These are phyloP conservation scores for Globisporangium acanthophoron DNA, from an alignment of 352 stramenopile species.

Conservation along the genomic window DNA sequence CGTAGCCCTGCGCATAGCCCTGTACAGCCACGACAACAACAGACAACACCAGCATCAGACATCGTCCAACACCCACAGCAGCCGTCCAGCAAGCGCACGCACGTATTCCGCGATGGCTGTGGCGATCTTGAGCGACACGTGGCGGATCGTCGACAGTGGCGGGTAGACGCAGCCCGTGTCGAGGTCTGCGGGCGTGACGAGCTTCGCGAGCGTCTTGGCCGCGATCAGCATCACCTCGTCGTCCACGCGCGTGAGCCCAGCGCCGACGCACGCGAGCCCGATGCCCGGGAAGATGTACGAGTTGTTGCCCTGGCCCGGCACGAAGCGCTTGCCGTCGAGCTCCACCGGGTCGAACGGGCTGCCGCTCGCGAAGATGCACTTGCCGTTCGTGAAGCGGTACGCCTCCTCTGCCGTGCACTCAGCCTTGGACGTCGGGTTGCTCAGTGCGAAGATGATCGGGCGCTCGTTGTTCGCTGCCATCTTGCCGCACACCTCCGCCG, in stretches of 20 bases:
- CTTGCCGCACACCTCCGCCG: conserved; percentile 76
- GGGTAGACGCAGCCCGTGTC: conserved; percentile 93
- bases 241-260: conserved; percentile 66
- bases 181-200: conserved; percentile 88
- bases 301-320: conserved; percentile 93
- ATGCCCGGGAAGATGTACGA: conserved; percentile 97
- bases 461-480: conserved; percentile 86
- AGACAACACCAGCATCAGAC: background rate
- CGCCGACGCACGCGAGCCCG: conserved; percentile 90
- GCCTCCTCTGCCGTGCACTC: conserved; percentile 96
- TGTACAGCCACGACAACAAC: conserved; percentile 5
- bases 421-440: conserved; percentile 95
- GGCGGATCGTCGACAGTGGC: conserved; percentile 87
- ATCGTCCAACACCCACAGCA: too few species aligned
- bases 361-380: conserved; percentile 95
- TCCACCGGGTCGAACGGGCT: conserved; percentile 94
- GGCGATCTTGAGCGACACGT: conserved; percentile 92
- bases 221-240: conserved; percentile 84
- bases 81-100: background rate
- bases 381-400: conserved; percentile 95
- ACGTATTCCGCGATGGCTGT: conserved; percentile 81
- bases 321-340: conserved; percentile 80
- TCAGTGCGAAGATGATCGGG: conserved; percentile 96
- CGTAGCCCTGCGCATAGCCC: conserved; percentile 56
- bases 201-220: conserved; percentile 57